Percentiles rank a stretch among this genome's conserved stretches.
Conservation (phyloP, 1,284 basidiomycete species). For the Coniophora puteana region DNA sequence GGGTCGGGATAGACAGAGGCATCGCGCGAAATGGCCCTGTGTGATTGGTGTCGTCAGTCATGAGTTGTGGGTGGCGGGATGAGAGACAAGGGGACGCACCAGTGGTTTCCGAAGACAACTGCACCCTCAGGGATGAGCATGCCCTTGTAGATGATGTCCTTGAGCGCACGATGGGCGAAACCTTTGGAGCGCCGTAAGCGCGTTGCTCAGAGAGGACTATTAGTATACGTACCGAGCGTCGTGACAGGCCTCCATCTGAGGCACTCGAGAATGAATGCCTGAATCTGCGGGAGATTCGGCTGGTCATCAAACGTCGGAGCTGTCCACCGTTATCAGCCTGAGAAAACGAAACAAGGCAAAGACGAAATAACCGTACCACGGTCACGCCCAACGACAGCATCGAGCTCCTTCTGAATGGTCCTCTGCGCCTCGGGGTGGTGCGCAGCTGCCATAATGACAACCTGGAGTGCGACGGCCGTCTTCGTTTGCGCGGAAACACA, state of each 20-base stretch:
- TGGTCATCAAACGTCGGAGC: conserved; percentile 13
- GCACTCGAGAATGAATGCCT: conserved; percentile 20
- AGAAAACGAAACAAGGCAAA: background rate
- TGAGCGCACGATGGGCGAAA: conserved; percentile 9
- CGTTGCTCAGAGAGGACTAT: background rate
- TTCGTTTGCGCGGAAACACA: conserved; percentile 1
- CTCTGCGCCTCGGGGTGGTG: conserved; percentile 16
- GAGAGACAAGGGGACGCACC: conserved; percentile 1
- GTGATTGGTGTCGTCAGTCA: background rate
- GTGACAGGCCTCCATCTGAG: conserved; percentile 21
- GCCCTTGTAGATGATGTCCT: conserved; percentile 13
- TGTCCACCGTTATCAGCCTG: conserved; percentile 3
- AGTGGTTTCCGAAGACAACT: conserved; percentile 11
- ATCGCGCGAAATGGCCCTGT: conserved; percentile 11
- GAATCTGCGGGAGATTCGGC: conserved; percentile 11
- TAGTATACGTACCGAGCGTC: conserved; percentile 4
- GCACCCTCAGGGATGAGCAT: conserved; percentile 12
- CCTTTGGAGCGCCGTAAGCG: conserved; percentile 2
- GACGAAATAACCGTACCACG: background rate
- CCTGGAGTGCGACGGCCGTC: conserved; percentile 20
- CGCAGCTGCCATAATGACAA: conserved; percentile 27
- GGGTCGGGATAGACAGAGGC: conserved; percentile 7
- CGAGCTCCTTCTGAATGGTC: conserved; percentile 25
- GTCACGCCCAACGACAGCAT: conserved; percentile 6
- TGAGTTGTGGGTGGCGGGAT: background rate